These are phyloP conservation scores for Wolfiporia cocos DNA, from an alignment of 1,284 basidiomycete species.

Conservation along the genomic window DNA sequence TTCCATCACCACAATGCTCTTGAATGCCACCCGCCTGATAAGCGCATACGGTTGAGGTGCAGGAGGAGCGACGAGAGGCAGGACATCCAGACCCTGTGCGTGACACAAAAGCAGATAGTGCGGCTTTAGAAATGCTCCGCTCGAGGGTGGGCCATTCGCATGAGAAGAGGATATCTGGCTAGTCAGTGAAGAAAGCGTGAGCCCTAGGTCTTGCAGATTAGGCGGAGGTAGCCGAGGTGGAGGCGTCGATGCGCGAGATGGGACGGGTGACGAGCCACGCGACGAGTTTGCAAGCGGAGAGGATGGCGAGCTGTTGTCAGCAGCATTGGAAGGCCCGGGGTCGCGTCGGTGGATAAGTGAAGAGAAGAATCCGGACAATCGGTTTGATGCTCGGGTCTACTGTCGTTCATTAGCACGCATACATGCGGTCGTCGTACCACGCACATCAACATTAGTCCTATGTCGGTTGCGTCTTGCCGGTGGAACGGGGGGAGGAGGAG, in stretches of 20 bases:
- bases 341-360: constrained; percentile 71
- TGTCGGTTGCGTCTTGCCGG: constrained; percentile 19
- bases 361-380: constrained; percentile 77
- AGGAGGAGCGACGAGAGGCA: constrained; percentile 68
- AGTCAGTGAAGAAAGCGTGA: constrained; percentile 62
- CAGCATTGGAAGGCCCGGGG: constrained; percentile 24
- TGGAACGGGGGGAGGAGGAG: constrained; percentile 14
- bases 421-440: constrained; percentile 12
- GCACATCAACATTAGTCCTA: constrained; percentile 20
- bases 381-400: constrained; percentile 57
- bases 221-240: constrained; percentile 67
- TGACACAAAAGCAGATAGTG: constrained; percentile 80
- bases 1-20: constrained; percentile 83
- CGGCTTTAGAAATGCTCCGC: constrained; percentile 70
- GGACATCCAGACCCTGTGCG: constrained; percentile 73
- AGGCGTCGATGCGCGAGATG: constrained; percentile 52
- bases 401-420: constrained; percentile 13
- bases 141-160: constrained; percentile 68
- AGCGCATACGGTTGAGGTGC: constrained; percentile 71
- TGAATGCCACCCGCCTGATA: constrained; percentile 73
- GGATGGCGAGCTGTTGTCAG: constrained; percentile 15
- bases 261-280: constrained; percentile 44
- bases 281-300: constrained; percentile 28
- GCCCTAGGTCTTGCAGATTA: constrained; percentile 67
- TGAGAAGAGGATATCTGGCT: constrained; percentile 64